A percentile compares a stretch with the other conserved stretches of the same genome.
Evolutionary conservation across 2,329 filamentous ascomycete species (phyloP).

Genomic region (Nemania sp.): DNA sequence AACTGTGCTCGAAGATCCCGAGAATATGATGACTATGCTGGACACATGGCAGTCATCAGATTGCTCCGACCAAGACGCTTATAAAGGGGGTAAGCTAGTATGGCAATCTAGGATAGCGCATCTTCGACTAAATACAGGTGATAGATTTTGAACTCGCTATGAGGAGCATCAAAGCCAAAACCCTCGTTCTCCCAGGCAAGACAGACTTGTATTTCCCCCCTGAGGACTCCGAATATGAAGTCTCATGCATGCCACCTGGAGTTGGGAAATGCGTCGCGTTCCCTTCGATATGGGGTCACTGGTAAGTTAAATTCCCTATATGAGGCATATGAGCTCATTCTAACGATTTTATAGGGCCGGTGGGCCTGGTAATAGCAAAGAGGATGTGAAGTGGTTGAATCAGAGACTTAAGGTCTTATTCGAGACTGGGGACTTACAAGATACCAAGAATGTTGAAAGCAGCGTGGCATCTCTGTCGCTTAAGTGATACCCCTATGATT

Average conservation of each 20-base stretch:
- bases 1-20: constrained; percentile 65
- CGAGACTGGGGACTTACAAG: constrained; percentile 35
- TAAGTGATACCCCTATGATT: not conserved
- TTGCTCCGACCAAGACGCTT: constrained; percentile 75
- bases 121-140: not conserved
- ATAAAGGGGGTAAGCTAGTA: constrained; percentile 60
- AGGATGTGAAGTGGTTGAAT: constrained; percentile 80
- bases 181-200: constrained; percentile 75
- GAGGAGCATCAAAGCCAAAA: constrained; percentile 77
- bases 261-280: constrained; percentile 54
- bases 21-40: constrained; percentile 80
- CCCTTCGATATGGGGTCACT: constrained; percentile 60
- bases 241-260: constrained; percentile 59
- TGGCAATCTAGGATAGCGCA: not conserved
- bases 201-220: constrained; percentile 87
- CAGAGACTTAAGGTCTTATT: constrained; percentile 65
- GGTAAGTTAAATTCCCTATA: constrained; percentile 40
- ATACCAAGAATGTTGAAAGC: constrained; percentile 11
- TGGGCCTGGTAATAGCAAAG: constrained; percentile 76
- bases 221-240: constrained; percentile 81
- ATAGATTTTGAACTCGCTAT: constrained; percentile 72
- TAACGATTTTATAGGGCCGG: constrained; percentile 61
- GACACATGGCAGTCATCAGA: constrained; percentile 84
- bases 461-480: constrained; percentile 16
- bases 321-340: not conserved